phyloP scores from a whole-genome alignment of 129 eudicot genomes.

The Helichrysum umbraculigerum region DNA sequence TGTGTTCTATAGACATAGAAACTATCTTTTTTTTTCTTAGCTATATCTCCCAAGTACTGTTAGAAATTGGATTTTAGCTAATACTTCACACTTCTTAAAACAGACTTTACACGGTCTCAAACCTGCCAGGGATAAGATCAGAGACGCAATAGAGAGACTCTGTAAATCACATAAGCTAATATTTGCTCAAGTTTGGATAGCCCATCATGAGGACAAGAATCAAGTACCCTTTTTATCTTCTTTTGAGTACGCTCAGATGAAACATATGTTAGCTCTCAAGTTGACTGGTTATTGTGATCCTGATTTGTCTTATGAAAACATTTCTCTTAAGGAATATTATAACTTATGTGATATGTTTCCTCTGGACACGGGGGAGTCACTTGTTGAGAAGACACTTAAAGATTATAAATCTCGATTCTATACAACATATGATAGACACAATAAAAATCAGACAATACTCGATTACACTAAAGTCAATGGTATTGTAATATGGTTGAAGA shows the following conservation, averaged over 20 bases:
- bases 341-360: not conserved
- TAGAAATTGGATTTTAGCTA: not conserved
- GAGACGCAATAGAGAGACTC: not conserved
- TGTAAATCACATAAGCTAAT: not conserved
- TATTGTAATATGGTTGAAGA: no score
- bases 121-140: not conserved
- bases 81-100: not conserved
- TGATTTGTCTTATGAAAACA: no score
- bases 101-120: conserved; percentile 13
- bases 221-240: conserved; percentile 7
- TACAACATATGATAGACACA: no score
- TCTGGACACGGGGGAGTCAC: not conserved
- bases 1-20: not conserved
- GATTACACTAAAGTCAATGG: no score
- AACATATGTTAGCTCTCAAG: not conserved
- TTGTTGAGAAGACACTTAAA: not conserved
- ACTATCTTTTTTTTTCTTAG: not conserved
- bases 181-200: conserved; percentile 20
- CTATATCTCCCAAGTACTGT: not conserved
- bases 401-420: not conserved
- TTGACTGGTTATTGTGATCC: not conserved
- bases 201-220: not conserved
- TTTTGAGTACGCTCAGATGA: not conserved
- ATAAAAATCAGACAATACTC: no score
- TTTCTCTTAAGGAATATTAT: not conserved